These are phyloP conservation scores for Jacaranda mimosifolia DNA, from an alignment of 257 asterid genomes.

Conservation along the genomic window DNA sequence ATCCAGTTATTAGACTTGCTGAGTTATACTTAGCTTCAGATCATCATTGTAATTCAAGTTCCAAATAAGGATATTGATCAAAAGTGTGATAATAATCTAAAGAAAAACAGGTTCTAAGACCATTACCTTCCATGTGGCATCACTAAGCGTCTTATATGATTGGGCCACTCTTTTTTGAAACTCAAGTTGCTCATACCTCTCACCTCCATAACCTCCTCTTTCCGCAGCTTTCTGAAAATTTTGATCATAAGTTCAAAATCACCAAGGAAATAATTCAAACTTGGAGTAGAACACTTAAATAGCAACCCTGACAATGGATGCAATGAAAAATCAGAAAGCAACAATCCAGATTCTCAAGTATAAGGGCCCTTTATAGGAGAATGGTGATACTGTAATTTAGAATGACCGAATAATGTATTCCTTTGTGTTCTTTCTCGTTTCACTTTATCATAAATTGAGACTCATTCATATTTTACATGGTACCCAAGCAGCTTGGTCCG, in stretches of 20 bases:
- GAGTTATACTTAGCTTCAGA: background rate
- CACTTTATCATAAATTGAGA: background rate
- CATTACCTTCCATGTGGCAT: conserved; percentile 90
- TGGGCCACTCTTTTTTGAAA: conserved; percentile 84
- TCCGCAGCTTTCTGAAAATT: conserved; percentile 82
- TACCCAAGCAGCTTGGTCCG: too few species aligned
- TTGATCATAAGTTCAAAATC: background rate
- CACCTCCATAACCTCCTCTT: conserved; percentile 97
- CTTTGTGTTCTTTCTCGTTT: background rate
- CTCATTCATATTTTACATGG: too few species aligned
- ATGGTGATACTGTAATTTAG: background rate
- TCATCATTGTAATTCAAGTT: background rate
- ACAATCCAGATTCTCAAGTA: background rate
- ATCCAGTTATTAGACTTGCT: too few species aligned
- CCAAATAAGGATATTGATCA: background rate
- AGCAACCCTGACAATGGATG: background rate
- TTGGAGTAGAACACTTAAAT: background rate
- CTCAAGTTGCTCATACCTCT: conserved; percentile 94
- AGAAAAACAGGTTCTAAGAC: background rate
- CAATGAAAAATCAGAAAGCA: conserved; percentile 15
- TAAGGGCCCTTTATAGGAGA: background rate
- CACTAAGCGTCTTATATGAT: conserved; percentile 60
- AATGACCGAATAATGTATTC: background rate
- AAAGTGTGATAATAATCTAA: background rate
- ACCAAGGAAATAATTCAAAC: conserved; percentile 23